Conservation (phyloP, 352 stramenopile genomes). For the Globisporangium emineosum region DNA sequence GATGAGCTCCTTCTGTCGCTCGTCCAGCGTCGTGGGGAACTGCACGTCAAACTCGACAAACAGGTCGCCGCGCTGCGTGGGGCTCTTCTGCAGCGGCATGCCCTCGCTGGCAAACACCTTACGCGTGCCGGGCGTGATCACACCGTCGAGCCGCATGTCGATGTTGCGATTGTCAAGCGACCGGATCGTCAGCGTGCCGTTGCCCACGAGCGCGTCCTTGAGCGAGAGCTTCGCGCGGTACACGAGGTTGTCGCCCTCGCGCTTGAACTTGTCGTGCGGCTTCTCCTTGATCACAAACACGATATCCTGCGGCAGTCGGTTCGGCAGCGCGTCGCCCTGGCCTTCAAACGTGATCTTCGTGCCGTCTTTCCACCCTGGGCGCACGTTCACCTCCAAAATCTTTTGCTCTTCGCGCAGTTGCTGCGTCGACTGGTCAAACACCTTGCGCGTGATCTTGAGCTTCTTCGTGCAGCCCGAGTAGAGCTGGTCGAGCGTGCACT, state of each 20-base stretch:
- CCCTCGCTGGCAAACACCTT: constrained; percentile 93
- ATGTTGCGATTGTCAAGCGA: constrained; percentile 94
- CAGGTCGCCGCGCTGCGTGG: constrained; percentile 88
- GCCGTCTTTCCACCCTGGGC: constrained; percentile 96
- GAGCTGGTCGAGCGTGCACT: constrained; percentile 90
- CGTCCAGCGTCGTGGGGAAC: constrained; percentile 91
- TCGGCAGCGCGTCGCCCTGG: constrained; percentile 86
- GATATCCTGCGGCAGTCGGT: constrained; percentile 92
- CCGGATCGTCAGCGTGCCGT: constrained; percentile 88
- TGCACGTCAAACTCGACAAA: constrained; percentile 97
- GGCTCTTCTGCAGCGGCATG: constrained; percentile 91
- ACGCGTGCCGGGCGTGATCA: constrained; percentile 91
- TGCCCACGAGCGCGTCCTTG: constrained; percentile 93
- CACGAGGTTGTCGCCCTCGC: constrained; percentile 94
- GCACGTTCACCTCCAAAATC: constrained; percentile 94
- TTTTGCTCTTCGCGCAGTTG: constrained; percentile 93
- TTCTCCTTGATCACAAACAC: constrained; percentile 94
- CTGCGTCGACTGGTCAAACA: constrained; percentile 67
- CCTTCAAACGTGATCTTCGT: constrained; percentile 97
- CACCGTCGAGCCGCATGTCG: constrained; percentile 82
- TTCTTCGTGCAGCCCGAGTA: constrained; percentile 85
- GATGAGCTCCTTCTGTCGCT: constrained; percentile 67
- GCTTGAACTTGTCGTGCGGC: constrained; percentile 89
- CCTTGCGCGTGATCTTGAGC: constrained; percentile 95
- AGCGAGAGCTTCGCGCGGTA: constrained; percentile 94